phyloP scores from a whole-genome alignment of 1,284 basidiomycete species.

The Peniophora sp. region DNA sequence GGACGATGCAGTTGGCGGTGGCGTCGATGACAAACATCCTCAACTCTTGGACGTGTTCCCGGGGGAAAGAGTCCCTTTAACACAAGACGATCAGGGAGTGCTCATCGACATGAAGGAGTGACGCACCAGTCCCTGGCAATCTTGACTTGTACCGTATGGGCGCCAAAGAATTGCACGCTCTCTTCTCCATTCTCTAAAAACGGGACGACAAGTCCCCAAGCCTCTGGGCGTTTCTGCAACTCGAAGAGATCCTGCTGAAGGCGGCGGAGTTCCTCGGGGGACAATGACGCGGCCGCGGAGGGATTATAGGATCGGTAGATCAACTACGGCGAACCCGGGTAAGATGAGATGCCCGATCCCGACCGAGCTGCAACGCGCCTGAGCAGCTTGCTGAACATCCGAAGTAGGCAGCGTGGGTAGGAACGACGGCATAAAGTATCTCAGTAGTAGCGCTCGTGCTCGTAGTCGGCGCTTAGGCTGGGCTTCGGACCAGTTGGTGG shows the following conservation, averaged over 20 bases:
- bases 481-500: too few species aligned
- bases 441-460: neutral
- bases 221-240: constrained; percentile 62
- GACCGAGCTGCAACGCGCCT: constrained; percentile 25
- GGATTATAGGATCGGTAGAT: constrained; percentile 52
- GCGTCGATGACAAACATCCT: constrained; percentile 58
- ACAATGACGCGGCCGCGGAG: constrained; percentile 34
- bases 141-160: constrained; percentile 87
- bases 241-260: constrained; percentile 68
- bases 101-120: neutral
- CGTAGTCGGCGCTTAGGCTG: neutral
- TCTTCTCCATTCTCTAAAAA: constrained; percentile 61
- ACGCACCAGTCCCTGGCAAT: constrained; percentile 79
- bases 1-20: constrained; percentile 47
- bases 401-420: constrained; percentile 34
- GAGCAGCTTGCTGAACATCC: constrained; percentile 40
- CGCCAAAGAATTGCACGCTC: constrained; percentile 88
- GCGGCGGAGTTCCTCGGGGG: constrained; percentile 52
- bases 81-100: neutral
- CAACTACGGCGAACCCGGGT: constrained; percentile 26
- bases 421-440: constrained; percentile 19
- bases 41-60: constrained; percentile 42
- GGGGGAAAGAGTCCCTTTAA: constrained; percentile 56
- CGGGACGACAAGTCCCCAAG: constrained; percentile 74
- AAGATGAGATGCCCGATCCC: neutral